phyloP scores from a whole-genome alignment of 2,329 filamentous ascomycete species.

The Clathrospora elynae region DNA sequence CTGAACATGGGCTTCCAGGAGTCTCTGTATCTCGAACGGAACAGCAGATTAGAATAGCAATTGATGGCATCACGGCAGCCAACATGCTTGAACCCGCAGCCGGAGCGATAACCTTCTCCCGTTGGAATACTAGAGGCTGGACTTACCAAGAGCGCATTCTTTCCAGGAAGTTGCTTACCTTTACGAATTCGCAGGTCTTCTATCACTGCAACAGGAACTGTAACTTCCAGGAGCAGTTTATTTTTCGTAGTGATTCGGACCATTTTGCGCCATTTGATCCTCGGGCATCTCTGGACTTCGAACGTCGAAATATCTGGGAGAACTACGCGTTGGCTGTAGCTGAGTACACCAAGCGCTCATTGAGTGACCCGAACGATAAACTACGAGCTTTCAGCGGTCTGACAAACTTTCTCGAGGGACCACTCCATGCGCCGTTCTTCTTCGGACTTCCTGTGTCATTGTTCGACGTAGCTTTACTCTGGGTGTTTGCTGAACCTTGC shows the following conservation, averaged over 20 bases:
- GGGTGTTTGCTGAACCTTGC: not conserved
- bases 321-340: not conserved
- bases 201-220: constrained; percentile 1
- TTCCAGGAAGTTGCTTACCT: not conserved
- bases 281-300: not conserved
- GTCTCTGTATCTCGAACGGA: not conserved
- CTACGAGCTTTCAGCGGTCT: not conserved
- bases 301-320: not conserved
- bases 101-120: not conserved
- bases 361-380: not conserved
- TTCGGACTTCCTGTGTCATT: not conserved
- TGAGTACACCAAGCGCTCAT: not conserved
- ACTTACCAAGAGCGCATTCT: constrained; percentile 6
- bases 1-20: constrained; percentile 3
- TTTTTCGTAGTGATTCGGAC: not conserved
- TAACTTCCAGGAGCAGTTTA: not conserved
- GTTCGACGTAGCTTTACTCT: not conserved
- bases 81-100: not conserved
- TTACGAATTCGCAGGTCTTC: constrained; percentile 3
- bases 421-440: not conserved
- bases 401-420: not conserved
- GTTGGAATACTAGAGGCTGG: not conserved
- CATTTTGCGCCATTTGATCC: not conserved
- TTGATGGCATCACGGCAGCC: not conserved
- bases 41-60: not conserved